Evolutionary conservation across 495 filamentous ascomycete species (phyloP), one percentile per base, ranked within the genome.

Genomic region (Daldinia caldariorum): DNA sequence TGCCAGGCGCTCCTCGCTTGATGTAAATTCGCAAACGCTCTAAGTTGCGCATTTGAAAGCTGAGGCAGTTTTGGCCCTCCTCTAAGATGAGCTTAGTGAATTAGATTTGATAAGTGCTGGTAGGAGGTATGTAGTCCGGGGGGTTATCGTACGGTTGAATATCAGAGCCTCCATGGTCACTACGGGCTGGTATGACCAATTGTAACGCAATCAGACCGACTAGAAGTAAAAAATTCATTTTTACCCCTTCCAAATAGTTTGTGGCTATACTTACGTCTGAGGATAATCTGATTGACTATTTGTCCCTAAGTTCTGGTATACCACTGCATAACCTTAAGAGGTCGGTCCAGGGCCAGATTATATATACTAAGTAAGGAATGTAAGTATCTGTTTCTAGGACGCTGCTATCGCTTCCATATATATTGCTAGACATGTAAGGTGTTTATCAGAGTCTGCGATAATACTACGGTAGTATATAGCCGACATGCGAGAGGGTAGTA

Each of bases 401-500:
- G 22, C 49, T 0, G 18, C 1, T 2, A 16, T 29, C 12, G 10
- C 35, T 55, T 31, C 10, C 7, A 34, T 6, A n/a, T 35, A 35
- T 16, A n/a, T n/a, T 12, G 10, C 20, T 12, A 56, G n/a, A 4
- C 20, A 54, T 55, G 10, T 51, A 51, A 35, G 39, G 38, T 1
- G 38, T 45, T 31, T 56, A 35, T 31, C 35, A 34, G 47, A 1
- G n/a, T 3, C 45, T 57, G 31, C 0, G 59, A 57, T 34, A 16
- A 32, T 29, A 43, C 12, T 39, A 31, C 31, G 50, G 29, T 47
- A 20, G 29, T 39, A 71, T 67, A 71, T 71, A 71, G 63, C 63
- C 69, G 69, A 43, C 18, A 67, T 67, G 63, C 69, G 32, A 26
- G 14, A 55, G n/a, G 37, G 69, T 66, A 47, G 38, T 32, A 67